Evolutionary conservation across 1,139 yeast genomes (phyloP), one percentile per base, ranked within the genome.

Genomic region (Hemisphaericaspora xylanilytica): DNA sequence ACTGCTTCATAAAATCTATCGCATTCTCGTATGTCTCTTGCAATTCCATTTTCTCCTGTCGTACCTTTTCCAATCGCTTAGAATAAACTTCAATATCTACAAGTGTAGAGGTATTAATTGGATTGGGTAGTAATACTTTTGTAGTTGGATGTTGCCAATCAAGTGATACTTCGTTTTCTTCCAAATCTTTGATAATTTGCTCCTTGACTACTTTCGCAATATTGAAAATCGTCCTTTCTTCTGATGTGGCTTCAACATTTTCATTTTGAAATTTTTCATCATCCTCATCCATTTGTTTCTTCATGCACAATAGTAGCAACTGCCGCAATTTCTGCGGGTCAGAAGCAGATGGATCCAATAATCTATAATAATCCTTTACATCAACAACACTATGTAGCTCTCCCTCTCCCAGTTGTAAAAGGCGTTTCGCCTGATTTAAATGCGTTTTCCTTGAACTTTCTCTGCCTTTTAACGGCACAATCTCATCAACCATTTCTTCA

Each of bases 241-340:
- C 70, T 1, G 54, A 36, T 9, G 41, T 46, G 11, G 43, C 36
- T 13, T 42, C 56, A 17, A 48, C 48, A n/a, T 58, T 52, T 12
- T 10, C 15, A 15, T 8, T 5, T 36, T 55, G 47, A 20, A 50
- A 49, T 35, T 50, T 52, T 27, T 56, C 53, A 6, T 65, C 68
- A 24, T 45, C 44, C 25, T 71, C 73, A 24, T 69, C 72, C 28
- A 75, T 51, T 29, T 65, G 64, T 42, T 82, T 69, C 43, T 76
- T 76, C 25, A 81, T 67, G 41, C 86, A 78, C 95, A 94, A 85
- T 3, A 78, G 67, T 37, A 85, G 56, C 15, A 86, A 57, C 52
- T 83, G 89, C 46, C 83, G 70, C 83, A 85, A 78, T 43, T 81
- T 69, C 50, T 81, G 85, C 0, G 90, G 87, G 40, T 81, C 92